A percentile compares a stretch with the other conserved stretches of the same genome.
These are phyloP conservation scores for Porodaedalea pini DNA, from an alignment of 1,284 basidiomycete genomes.

Conservation along the genomic window DNA sequence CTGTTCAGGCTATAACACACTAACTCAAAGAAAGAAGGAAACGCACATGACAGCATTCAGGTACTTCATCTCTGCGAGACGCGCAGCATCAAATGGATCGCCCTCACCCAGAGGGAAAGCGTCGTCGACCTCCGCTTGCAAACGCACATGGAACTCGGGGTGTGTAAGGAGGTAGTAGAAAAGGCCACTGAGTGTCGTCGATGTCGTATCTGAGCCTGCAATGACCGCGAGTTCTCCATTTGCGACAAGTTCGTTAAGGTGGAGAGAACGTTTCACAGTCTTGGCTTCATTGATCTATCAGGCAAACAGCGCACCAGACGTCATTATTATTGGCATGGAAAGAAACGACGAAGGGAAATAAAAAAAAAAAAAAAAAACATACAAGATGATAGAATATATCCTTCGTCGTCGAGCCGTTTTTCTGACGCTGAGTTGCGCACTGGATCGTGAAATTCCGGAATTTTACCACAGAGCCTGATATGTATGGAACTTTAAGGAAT, in stretches of 20 bases:
- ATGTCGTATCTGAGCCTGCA: conserved; percentile 36
- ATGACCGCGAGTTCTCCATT: conserved; percentile 36
- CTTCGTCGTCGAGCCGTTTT: conserved; percentile 8
- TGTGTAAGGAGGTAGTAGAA: conserved; percentile 33
- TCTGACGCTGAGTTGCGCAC: conserved; percentile 11
- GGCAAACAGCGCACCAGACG: no score
- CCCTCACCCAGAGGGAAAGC: conserved; percentile 22
- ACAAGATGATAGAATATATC: conserved; percentile 19
- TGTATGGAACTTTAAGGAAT: conserved; percentile 11
- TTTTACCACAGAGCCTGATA: conserved; percentile 7
- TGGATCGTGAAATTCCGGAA: conserved; percentile 17
- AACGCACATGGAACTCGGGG: conserved; percentile 27
- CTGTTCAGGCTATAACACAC: not conserved
- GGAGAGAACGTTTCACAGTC: no score
- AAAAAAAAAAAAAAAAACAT: not conserved
- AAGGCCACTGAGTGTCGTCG: conserved; percentile 31
- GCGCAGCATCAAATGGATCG: conserved; percentile 20
- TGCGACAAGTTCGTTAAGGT: conserved; percentile 29
- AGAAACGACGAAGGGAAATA: not conserved
- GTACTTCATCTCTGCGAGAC: conserved; percentile 30
- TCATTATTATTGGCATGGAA: no score
- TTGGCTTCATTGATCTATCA: no score
- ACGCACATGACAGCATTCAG: conserved; percentile 34
- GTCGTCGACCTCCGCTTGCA: conserved; percentile 31
- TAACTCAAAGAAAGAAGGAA: not conserved